Base-by-base conservation (phyloP, 2,329 filamentous ascomycete species). In the Trichoderma sp. region DNA sequence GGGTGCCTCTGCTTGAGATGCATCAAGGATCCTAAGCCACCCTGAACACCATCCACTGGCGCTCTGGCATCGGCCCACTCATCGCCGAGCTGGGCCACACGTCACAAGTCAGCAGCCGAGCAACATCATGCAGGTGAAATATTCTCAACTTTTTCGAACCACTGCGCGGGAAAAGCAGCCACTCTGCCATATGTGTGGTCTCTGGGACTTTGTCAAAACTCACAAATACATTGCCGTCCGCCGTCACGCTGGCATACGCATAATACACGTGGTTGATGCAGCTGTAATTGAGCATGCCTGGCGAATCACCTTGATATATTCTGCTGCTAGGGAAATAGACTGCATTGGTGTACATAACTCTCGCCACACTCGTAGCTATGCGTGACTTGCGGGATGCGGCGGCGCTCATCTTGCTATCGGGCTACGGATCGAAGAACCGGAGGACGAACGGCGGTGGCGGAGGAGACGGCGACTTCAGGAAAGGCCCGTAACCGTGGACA, bases 251-350 rank as follows among this genome's bases (percentile, higher is more conserved):
- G 70, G 92, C 92, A 85, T 92, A 94, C 14, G 92, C 91, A 77
- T 95, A 95, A 79, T 94, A 94, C 31, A 94, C 88, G 76, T 93
- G 91, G 73, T 91, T 94, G 75, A 95, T 89, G 75, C 91, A 92
- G 72, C 88, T 88, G 78, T 93, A 88, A 77, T 92, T 92, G 76
- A 95, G 82, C 68, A 88, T 88, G 1, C 88, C 91, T 0, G 92
- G 92, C 19, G 91, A 91, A 74, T 92, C 88, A 72, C 90, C 87
- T 68, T 86, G 85, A 80, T 94, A 93, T 73, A 93, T 87, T 70
- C 89, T 85, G 81, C 88, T 89, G 79, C 93, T 95, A n/a, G 92
- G 91, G 78, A 93, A 96, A 81, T 95, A 96, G 21, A 93, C 91
- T 27, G 90, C 92, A 79, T 96, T 96, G 75, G 87, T 87, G 76